Evolutionary conservation across 2,329 filamentous ascomycete species (phyloP), one percentile per base, ranked within the genome.

Genomic region (Albophoma yamanashiensis): DNA sequence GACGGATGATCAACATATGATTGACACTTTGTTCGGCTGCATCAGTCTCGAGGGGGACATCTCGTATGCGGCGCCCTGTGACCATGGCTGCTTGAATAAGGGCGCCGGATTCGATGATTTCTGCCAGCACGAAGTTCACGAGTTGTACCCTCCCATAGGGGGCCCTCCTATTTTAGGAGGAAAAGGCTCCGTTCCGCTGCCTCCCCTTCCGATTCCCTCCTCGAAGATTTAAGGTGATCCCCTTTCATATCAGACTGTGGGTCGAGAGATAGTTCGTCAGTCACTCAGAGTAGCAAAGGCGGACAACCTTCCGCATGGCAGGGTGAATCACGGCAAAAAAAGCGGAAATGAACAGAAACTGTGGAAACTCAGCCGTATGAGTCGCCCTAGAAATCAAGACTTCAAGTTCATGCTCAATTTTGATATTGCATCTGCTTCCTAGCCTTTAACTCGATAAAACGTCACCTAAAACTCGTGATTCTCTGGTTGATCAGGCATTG

Each of bases 81-180:
- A 0, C 4, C 1, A 0, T 0, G 43, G 43, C 8, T 45, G 43
- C n/a, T 1, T 25, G 1, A 45, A 45, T 45, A n/a, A 4, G 2
- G 43, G n/a, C 9, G 5, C 7, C 1, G n/a, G 11, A 1, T 14
- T 12, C 4, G 4, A 25, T 25, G 43, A 45, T 14, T 0, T 3
- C 11, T 45, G 43, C 27, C 3, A 31, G 27, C 27, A 31, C n/a
- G n/a, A n/a, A n/a, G n/a, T n/a, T n/a, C n/a, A n/a, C n/a, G n/a
- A n/a, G n/a, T n/a, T n/a, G n/a, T 31, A 31, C 27, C 27, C 27
- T 31, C 27, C 27, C 27, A 31, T 31, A 31, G 27, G 27, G n/a
- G n/a, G n/a, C n/a, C n/a, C n/a, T n/a, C n/a, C n/a, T n/a, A n/a
- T n/a, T n/a, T n/a, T n/a, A n/a, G n/a, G n/a, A n/a, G n/a, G n/a